Percentiles rank a stretch among this genome's conserved stretches.
These are phyloP conservation scores for Thelephora ganbajun DNA, from an alignment of 768 basidiomycete species.

Conservation along the genomic window DNA sequence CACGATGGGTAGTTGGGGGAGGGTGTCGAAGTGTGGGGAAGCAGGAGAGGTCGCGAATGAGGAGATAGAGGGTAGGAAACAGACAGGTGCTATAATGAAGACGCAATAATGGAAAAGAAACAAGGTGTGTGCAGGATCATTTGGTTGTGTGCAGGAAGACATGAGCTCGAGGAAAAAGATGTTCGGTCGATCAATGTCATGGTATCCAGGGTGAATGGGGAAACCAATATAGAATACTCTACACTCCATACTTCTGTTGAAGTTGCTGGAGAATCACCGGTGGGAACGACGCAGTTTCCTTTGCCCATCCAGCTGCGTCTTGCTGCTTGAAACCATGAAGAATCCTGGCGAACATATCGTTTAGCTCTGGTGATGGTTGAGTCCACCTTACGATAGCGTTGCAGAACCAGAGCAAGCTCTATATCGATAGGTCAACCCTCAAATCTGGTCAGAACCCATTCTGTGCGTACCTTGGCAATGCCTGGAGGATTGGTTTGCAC, in stretches of 20 bases:
- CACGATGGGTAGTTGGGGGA: not conserved
- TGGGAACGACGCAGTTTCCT: slow-evolving; percentile 74
- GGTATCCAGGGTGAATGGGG: not conserved
- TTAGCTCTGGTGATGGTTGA: slow-evolving; percentile 80
- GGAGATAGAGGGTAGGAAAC: not conserved
- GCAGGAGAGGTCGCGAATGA: not conserved
- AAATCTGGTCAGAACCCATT: not conserved
- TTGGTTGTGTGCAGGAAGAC: not conserved
- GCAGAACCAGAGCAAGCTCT: slow-evolving; percentile 97
- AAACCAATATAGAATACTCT: slow-evolving; percentile 1
- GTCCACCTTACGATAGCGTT: slow-evolving; percentile 96
- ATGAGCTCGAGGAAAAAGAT: not conserved
- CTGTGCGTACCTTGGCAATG: slow-evolving; percentile 66
- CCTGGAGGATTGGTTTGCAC: slow-evolving; percentile 92
- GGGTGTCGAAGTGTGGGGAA: too few species aligned
- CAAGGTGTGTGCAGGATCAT: not conserved
- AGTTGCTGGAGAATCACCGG: slow-evolving; percentile 81
- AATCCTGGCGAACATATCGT: slow-evolving; percentile 87
- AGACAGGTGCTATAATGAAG: not conserved
- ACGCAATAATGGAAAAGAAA: not conserved
- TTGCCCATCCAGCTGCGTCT: slow-evolving; percentile 74
- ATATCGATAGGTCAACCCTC: slow-evolving; percentile 10
- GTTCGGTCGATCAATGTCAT: not conserved
- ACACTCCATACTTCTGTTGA: slow-evolving; percentile 73
- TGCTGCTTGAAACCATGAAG: slow-evolving; percentile 84